Base-by-base conservation (phyloP, 2,329 filamentous ascomycete species). In the Trichoderma citrinoviride region DNA sequence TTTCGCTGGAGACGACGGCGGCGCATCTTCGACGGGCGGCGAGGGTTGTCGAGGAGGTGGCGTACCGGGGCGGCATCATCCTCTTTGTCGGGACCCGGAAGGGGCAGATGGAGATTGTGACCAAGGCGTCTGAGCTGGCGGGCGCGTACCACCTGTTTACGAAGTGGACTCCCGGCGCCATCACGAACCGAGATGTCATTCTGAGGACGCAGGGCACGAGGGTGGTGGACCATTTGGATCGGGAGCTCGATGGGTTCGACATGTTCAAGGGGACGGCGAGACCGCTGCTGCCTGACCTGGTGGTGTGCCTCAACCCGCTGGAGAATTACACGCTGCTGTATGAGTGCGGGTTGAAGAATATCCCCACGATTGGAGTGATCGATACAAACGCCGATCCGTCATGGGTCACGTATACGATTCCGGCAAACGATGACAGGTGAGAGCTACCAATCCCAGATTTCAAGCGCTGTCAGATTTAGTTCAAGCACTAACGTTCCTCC, bases 331-430 rank as follows among this genome's bases (percentile, higher is more conserved):
- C 93, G 7, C 76, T 97, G 75, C 81, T 99, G 73, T 92, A 95
- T 77, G 95, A 99, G 81, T 98, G 95, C 76, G 91, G 90, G 0
- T 76, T 93, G 65, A 90, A 92, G 75, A 91, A 90, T 73, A 91
- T 99, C 65, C 95, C 95, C 1, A 98, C 95, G 0, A 95, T 99
- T 72, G 95, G 94, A 53, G 84, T 99, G 65, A 90, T 98, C 70
- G 95, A 99, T 77, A 98, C 95, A 1, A 91, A 99, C 77, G 89
- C 88, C 2, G 91, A 98, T 77, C 92, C 95, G 0, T 92, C 92
- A 0, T 94, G 91, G 87, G 93, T 98, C 57, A 98, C 95, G 4
- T 99, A 99, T 75, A 91, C 91, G 15, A 97, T 99, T 70, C 95
- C 95, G 2, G 92, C 92, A 57, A 99, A 99, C 76, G 95, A 99